Percentiles rank a stretch among this genome's conserved stretches.
phyloP scores from a whole-genome alignment of 2,329 filamentous ascomycete species.

The Aspergillus pseudotamarii region DNA sequence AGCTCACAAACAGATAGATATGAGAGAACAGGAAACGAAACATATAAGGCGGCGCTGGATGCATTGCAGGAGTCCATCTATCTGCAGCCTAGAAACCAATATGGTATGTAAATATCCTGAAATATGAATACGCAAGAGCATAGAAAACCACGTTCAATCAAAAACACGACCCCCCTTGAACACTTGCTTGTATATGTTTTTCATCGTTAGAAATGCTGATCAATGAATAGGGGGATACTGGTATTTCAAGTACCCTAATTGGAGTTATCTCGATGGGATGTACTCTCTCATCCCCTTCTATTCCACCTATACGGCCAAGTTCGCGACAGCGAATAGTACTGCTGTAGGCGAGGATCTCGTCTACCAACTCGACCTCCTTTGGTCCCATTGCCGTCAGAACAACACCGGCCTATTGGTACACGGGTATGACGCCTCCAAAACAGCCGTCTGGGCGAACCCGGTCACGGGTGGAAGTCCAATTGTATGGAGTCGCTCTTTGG shows the following conservation, averaged over 20 bases:
- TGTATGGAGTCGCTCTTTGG: conserved; percentile 58
- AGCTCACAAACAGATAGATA: conserved; percentile 10
- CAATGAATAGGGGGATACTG: conserved; percentile 19
- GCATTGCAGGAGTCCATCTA: conserved; percentile 23
- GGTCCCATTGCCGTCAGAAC: conserved; percentile 45
- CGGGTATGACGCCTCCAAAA: conserved; percentile 56
- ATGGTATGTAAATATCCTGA: conserved; percentile 9
- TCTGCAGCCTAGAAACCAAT: conserved; percentile 21
- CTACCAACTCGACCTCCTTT: conserved; percentile 51
- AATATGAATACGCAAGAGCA: neutral
- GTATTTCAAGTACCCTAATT: conserved; percentile 49
- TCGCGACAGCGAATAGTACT: conserved; percentile 39
- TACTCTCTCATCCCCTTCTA: conserved; percentile 41
- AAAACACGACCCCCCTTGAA: neutral
- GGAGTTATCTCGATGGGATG: conserved; percentile 59
- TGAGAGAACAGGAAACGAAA: conserved; percentile 12
- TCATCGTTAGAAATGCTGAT: neutral
- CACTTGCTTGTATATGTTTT: neutral
- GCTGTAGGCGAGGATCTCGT: conserved; percentile 50
- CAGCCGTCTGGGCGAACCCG: conserved; percentile 56
- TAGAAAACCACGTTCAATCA: neutral
- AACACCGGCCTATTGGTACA: conserved; percentile 53
- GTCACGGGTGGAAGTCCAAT: conserved; percentile 54
- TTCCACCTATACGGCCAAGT: conserved; percentile 25
- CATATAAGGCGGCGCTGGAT: conserved; percentile 17